phyloP scores from a whole-genome alignment of 2,329 filamentous ascomycete genomes.

The Bipolaris victoriae region DNA sequence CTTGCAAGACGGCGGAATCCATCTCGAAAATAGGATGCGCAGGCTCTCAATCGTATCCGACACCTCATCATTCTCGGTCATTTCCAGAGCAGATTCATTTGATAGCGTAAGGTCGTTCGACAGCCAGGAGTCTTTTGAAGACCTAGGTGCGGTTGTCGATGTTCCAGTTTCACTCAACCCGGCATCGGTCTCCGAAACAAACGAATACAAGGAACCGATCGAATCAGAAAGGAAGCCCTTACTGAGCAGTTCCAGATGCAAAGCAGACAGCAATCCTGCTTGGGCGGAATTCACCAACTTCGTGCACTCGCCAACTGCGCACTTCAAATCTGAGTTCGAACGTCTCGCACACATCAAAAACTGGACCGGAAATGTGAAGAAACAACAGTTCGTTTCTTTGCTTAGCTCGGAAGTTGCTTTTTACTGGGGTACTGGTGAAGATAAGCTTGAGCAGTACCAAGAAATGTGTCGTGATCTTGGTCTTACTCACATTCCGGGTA shows the following conservation, averaged over 20 bases:
- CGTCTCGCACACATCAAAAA: conserved; percentile 23
- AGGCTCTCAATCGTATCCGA: conserved; percentile 24
- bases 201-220: not conserved
- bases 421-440: conserved; percentile 23
- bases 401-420: conserved; percentile 30
- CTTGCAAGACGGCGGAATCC: not conserved
- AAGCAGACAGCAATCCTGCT: conserved; percentile 15
- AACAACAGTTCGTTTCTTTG: conserved; percentile 12
- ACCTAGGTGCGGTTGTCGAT: not conserved
- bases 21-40: conserved; percentile 15
- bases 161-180: not conserved
- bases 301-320: conserved; percentile 18
- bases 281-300: conserved; percentile 29
- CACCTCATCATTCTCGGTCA: conserved; percentile 23
- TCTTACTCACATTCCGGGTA: conserved; percentile 21
- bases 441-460: conserved; percentile 32
- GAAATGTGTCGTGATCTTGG: conserved; percentile 34
- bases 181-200: not conserved
- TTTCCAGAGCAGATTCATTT: conserved; percentile 25
- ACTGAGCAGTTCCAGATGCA: not conserved
- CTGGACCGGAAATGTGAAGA: conserved; percentile 9
- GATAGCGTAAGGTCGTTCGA: conserved; percentile 12
- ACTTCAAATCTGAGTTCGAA: conserved; percentile 28
- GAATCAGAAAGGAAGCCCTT: not conserved
- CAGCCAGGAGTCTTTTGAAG: conserved; percentile 1